Conservation (phyloP, 2,329 filamentous ascomycete species). For the Alternaria gansuensis region DNA sequence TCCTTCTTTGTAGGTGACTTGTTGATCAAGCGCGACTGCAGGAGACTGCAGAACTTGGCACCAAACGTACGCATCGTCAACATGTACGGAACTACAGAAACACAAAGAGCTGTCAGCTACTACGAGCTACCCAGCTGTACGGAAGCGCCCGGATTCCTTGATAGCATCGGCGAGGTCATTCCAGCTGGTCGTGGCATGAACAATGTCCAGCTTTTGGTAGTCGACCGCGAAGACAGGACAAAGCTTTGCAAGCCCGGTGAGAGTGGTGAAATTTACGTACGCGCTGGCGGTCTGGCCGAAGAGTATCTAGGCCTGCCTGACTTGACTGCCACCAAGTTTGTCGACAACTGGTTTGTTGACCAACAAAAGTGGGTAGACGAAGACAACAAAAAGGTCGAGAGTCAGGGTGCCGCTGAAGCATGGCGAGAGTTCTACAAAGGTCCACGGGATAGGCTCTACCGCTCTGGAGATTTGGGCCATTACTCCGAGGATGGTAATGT, state of each 20-base stretch:
- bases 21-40: slow-evolving; percentile 83
- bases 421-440: slow-evolving; percentile 84
- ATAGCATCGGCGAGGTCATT: slow-evolving; percentile 75
- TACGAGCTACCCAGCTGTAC: slow-evolving; percentile 76
- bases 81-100: slow-evolving; percentile 91
- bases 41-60: slow-evolving; percentile 76
- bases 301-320: slow-evolving; percentile 73
- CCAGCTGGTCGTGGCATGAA: slow-evolving; percentile 87
- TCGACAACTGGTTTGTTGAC: slow-evolving; percentile 87
- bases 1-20: slow-evolving; percentile 95
- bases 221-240: slow-evolving; percentile 72
- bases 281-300: slow-evolving; percentile 84
- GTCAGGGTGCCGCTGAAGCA: slow-evolving; percentile 65
- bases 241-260: slow-evolving; percentile 82
- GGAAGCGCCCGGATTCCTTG: slow-evolving; percentile 70
- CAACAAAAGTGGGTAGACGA: slow-evolving; percentile 72
- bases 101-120: slow-evolving; percentile 81
- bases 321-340: slow-evolving; percentile 76
- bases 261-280: slow-evolving; percentile 82
- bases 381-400: slow-evolving; percentile 64
- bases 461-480: slow-evolving; percentile 84
- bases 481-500: slow-evolving; percentile 76
- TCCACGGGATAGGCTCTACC: slow-evolving; percentile 84
- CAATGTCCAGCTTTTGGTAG: slow-evolving; percentile 86
- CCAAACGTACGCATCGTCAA: slow-evolving; percentile 79